Evolutionary conservation across 176 grass and related monocot genomes (phyloP).

Genomic region (Phyllostachys edulis): DNA sequence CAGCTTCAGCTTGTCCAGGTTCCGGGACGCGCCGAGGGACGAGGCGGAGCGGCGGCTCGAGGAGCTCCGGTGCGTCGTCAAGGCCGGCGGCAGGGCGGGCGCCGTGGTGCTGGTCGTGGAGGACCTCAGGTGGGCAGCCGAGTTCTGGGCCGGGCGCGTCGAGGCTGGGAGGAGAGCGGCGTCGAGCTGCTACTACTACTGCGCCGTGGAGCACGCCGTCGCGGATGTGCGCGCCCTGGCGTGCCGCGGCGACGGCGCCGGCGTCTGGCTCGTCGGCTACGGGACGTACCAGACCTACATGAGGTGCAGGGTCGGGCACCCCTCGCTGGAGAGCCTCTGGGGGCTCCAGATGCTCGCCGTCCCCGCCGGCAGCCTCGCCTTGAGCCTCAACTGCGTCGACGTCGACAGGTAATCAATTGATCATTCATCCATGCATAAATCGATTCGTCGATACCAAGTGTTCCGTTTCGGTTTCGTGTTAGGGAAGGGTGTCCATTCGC

Average conservation of each 20-base stretch:
- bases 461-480: neutral
- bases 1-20: conserved; percentile 42
- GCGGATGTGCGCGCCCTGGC: conserved; percentile 58
- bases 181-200: conserved; percentile 39
- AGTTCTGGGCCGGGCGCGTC: conserved; percentile 41
- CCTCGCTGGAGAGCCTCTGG: conserved; percentile 70
- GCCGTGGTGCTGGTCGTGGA: conserved; percentile 55
- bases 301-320: conserved; percentile 52
- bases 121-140: conserved; percentile 58
- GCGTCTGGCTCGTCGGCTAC: conserved; percentile 60
- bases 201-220: conserved; percentile 62
- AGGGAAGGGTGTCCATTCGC: neutral
- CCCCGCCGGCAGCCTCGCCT: conserved; percentile 46
- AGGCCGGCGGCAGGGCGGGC: conserved; percentile 21
- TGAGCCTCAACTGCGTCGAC: conserved; percentile 54
- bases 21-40: conserved; percentile 36
- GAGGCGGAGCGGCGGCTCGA: conserved; percentile 57
- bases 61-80: conserved; percentile 59
- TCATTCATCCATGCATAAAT: neutral
- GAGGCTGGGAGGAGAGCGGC: conserved; percentile 34
- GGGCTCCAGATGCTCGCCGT: conserved; percentile 58
- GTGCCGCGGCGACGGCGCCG: conserved; percentile 28
- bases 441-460: neutral
- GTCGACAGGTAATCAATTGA: conserved; percentile 43
- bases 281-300: conserved; percentile 73